Base-by-base conservation (phyloP, 495 filamentous ascomycete genomes). In the Daldinia loculata region DNA sequence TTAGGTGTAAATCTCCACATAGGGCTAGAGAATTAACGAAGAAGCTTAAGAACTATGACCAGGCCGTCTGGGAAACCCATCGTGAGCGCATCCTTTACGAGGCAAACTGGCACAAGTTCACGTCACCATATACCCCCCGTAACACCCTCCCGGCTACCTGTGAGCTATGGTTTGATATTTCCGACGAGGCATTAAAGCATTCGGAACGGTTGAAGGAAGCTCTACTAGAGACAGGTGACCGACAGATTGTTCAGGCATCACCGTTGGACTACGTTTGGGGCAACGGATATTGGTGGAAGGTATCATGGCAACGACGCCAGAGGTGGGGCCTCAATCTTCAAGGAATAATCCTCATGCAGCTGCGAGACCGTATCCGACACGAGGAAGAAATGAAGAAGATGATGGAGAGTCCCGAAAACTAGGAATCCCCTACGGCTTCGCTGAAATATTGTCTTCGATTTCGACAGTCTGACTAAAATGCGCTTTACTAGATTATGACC, bases 61-160 rank as follows among this genome's bases (percentile, higher is more conserved):
- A 7, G 14, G 27, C 14, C 15, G 3, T 30, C 26, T 53, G 51
- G 51, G 51, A 29, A 9, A 9, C 0, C 4, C 12, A 53, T 24
- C 51, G 51, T 24, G 51, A 53, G 27, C 51, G 51, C 51, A 30
- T 53, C 27, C 22, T 53, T 4, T 30, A 30, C 51, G 51, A 53
- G 4, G 51, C 51, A 15, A 53, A 53, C 27, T 53, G 29, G 26
- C 29, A 53, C 8, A 53, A 53, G 51, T 53, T 53, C 51, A 53
- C 51, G 26, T 26, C 51, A 11, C 43, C 43, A 5, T 22, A 48
- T 11, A 22, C 1, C 9, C 43, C 7, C 4, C 26, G 14, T 15
- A 5, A 27, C 26, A n/a, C 15, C 8, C 26, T 30, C 4, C 15
- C 26, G 1, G 12, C 8, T 8, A 0, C 51, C 26, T 53, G 26